Evolutionary conservation across 495 filamentous ascomycete species (phyloP).

Genomic region (Copromyces sp.): DNA sequence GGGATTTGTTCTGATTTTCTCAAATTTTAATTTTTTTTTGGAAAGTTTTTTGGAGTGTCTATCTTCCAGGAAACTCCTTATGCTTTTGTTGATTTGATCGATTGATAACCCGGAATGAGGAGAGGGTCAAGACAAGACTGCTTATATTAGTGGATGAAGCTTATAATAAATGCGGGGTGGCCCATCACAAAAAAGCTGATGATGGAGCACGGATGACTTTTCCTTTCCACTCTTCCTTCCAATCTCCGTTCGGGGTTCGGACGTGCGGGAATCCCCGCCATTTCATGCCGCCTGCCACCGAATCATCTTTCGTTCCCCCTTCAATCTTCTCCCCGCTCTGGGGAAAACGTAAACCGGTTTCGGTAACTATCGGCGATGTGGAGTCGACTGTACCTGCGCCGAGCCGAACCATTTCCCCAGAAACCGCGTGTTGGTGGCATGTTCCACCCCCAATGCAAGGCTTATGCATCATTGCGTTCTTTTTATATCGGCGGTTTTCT

Average conservation of each 20-base stretch:
- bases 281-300: not conserved
- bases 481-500: not conserved
- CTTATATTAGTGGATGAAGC: not conserved
- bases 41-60: not conserved
- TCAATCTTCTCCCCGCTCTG: not conserved
- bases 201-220: not conserved
- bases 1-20: conserved; percentile 29
- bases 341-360: not conserved
- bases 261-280: not conserved
- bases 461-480: not conserved
- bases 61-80: not conserved
- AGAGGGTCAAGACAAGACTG: not conserved
- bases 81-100: not conserved
- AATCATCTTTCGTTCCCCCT: not conserved
- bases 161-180: not conserved
- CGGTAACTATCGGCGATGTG: not conserved
- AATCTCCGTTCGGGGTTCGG: not conserved
- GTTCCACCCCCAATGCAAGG: not conserved
- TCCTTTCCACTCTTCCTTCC: not conserved
- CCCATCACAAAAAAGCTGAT: not conserved
- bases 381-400: not conserved
- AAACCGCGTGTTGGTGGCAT: not conserved
- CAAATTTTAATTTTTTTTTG: not conserved
- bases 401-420: not conserved
- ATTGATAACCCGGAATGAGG: not conserved